Conservation (phyloP, 164 flowering plant genomes). For the Warburgia ugandensis region DNA sequence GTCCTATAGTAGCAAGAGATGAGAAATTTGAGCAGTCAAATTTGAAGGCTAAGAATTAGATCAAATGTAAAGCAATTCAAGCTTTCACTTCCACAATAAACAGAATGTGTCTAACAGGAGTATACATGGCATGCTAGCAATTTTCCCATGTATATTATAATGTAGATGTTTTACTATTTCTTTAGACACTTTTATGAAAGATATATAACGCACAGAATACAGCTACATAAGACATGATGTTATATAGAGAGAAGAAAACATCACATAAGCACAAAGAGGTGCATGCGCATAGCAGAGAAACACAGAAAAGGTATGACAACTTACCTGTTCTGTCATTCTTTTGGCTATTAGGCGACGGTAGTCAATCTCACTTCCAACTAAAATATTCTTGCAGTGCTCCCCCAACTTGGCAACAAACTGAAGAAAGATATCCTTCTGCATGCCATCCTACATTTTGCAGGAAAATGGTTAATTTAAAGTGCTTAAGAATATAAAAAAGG, state of each 20-base stretch:
- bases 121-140: too few relatives aligned
- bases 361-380: conserved; percentile 86
- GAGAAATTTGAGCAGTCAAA: too few relatives aligned
- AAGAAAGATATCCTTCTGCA: conserved; percentile 81
- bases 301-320: background rate
- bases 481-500: too few relatives aligned
- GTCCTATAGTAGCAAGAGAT: too few relatives aligned
- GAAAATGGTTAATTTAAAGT: background rate
- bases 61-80: too few relatives aligned
- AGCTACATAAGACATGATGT: background rate
- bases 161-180: too few relatives aligned
- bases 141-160: too few relatives aligned
- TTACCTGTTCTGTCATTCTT: conserved; percentile 45
- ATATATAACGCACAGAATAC: background rate
- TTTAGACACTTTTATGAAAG: background rate
- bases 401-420: conserved; percentile 53
- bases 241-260: background rate
- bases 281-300: background rate
- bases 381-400: conserved; percentile 60
- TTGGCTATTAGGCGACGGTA: conserved; percentile 79
- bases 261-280: background rate
- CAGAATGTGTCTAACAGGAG: too few relatives aligned
- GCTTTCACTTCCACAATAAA: too few relatives aligned
- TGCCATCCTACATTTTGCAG: conserved; percentile 68
- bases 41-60: too few relatives aligned